These are phyloP conservation scores for Trametes meyenii DNA, from an alignment of 768 basidiomycete genomes.

Conservation along the genomic window DNA sequence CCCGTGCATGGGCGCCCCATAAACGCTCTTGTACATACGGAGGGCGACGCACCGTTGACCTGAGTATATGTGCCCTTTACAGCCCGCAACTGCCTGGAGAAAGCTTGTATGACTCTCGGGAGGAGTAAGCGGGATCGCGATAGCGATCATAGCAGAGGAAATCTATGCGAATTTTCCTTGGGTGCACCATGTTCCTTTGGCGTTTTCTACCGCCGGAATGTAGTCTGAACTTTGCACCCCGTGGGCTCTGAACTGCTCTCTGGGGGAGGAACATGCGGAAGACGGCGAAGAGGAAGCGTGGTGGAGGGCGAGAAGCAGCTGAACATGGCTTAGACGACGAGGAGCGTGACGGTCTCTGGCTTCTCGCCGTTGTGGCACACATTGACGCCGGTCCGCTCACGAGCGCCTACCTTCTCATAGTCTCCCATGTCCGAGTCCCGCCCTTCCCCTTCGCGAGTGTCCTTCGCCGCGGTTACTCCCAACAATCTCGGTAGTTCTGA, in stretches of 20 bases:
- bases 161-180: not conserved
- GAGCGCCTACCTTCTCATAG: conserved; percentile 29
- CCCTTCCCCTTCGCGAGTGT: conserved; percentile 49
- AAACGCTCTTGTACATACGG: too few species aligned
- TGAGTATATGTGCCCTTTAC: not conserved
- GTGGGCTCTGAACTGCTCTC: not conserved
- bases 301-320: not conserved
- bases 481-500: conserved; percentile 76
- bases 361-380: not conserved
- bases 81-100: not conserved
- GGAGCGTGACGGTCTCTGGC: not conserved
- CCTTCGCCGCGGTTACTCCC: conserved; percentile 72
- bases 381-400: conserved; percentile 21
- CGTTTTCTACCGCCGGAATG: conserved; percentile 15
- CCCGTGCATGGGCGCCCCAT: too few species aligned
- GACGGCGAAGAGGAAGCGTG: not conserved
- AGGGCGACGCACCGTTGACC: not conserved
- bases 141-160: conserved; percentile 6
- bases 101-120: not conserved
- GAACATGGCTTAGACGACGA: not conserved
- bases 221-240: not conserved
- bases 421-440: conserved; percentile 34
- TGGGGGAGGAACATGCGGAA: conserved; percentile 5
- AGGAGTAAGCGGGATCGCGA: conserved; percentile 15
- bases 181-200: not conserved